Conservation (phyloP, 2,329 filamentous ascomycete genomes). For the Cercospora sp. region DNA sequence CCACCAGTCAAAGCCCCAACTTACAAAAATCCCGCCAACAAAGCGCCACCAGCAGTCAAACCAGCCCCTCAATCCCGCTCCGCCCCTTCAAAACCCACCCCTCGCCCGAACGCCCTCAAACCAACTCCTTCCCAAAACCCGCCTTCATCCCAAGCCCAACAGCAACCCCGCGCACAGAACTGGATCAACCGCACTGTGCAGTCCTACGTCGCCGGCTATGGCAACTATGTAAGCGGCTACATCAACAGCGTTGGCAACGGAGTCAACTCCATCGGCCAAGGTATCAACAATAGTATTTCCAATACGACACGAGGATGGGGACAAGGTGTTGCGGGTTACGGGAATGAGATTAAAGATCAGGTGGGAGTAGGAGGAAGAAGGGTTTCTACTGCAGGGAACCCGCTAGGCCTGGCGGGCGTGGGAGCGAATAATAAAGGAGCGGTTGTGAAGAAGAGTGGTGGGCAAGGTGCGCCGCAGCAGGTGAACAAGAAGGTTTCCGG, state of each 20-base stretch:
- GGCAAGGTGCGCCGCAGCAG: constrained; percentile 8
- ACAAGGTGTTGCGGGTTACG: constrained; percentile 51
- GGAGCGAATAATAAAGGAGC: constrained; percentile 17
- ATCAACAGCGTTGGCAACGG: constrained; percentile 48
- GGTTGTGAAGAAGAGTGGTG: constrained; percentile 32
- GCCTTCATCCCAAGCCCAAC: constrained; percentile 6
- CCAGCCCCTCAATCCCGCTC: constrained; percentile 14
- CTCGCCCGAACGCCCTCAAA: constrained; percentile 12
- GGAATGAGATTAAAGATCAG: constrained; percentile 52
- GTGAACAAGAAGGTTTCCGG: constrained; percentile 37
- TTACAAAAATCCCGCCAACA: constrained; percentile 20
- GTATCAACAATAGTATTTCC: constrained; percentile 46
- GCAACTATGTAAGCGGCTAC: constrained; percentile 47
- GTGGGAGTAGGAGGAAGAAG: constrained; percentile 48
- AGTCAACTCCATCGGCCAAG: constrained; percentile 49
- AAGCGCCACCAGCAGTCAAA: constrained; percentile 8
- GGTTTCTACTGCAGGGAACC: constrained; percentile 48
- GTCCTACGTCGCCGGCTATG: constrained; percentile 45
- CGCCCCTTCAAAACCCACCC: constrained; percentile 12
- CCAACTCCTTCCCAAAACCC: constrained; percentile 21
- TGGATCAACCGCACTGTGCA: constrained; percentile 51
- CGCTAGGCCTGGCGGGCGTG: constrained; percentile 44
- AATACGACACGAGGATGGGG: constrained; percentile 50
- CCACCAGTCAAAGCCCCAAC: constrained; percentile 19
- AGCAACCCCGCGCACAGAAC: constrained; percentile 36